Conservation (phyloP, 1,139 yeast genomes). For the Arxiozyma bovina region DNA sequence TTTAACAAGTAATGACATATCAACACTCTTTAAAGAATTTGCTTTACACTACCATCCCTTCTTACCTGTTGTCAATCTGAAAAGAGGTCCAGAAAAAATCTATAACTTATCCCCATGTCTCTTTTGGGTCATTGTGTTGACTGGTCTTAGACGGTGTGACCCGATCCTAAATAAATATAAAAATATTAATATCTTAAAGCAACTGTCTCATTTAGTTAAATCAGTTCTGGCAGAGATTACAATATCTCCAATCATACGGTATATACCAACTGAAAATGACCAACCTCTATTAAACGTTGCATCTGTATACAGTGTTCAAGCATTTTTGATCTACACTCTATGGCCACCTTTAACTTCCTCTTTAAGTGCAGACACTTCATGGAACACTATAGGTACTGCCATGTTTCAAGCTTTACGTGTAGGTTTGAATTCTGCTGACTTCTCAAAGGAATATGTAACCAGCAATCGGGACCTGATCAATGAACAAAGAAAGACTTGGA, state of each 20-base stretch:
- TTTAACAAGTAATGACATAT: slow-evolving; percentile 52
- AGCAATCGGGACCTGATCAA: slow-evolving; percentile 43
- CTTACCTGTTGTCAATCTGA: slow-evolving; percentile 76
- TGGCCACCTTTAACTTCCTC: slow-evolving; percentile 97
- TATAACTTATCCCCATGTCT: slow-evolving; percentile 75
- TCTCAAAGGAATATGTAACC: slow-evolving; percentile 44
- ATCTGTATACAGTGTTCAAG: slow-evolving; percentile 92
- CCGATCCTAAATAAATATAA: not conserved
- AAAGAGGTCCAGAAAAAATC: slow-evolving; percentile 72
- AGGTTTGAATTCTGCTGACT: slow-evolving; percentile 76
- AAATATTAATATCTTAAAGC: slow-evolving; percentile 29
- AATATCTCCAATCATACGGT: slow-evolving; percentile 80
- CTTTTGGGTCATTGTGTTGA: slow-evolving; percentile 89
- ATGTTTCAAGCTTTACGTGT: slow-evolving; percentile 84
- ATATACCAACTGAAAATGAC: slow-evolving; percentile 63
- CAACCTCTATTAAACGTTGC: slow-evolving; percentile 80
- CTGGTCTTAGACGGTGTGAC: slow-evolving; percentile 49
- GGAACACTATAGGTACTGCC: slow-evolving; percentile 91
- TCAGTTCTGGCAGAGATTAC: slow-evolving; percentile 77
- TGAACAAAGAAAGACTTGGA: slow-evolving; percentile 87
- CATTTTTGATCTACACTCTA: slow-evolving; percentile 73
- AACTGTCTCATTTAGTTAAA: slow-evolving; percentile 61
- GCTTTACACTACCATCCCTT: slow-evolving; percentile 70
- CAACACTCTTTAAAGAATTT: slow-evolving; percentile 60
- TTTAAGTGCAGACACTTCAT: slow-evolving; percentile 86